A percentile compares a stretch with the other conserved stretches of the same genome.
phyloP scores from a whole-genome alignment of 2,329 filamentous ascomycete genomes.

The Cryphonectria radicalis region DNA sequence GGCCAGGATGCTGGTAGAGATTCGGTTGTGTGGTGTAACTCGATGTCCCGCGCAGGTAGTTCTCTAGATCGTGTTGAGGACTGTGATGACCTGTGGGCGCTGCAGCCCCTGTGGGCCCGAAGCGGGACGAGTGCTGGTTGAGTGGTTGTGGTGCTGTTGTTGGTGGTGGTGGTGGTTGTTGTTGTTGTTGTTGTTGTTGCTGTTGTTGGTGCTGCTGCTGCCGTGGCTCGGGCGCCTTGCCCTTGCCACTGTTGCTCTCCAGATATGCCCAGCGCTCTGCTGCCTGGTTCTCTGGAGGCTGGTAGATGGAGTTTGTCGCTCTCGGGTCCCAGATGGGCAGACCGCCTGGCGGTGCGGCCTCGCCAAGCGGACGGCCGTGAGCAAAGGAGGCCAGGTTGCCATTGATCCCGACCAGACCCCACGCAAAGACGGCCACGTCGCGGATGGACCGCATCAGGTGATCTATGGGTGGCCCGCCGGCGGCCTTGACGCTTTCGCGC shows the following conservation, averaged over 20 bases:
- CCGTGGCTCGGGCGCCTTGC: neutral
- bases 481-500: conserved; percentile 48
- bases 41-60: conserved; percentile 2
- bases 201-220: neutral
- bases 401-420: conserved; percentile 81
- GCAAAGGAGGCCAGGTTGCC: conserved; percentile 70
- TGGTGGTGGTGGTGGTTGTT: neutral
- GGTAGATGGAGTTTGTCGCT: conserved; percentile 38
- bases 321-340: conserved; percentile 63
- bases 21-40: conserved; percentile 12
- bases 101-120: neutral
- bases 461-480: conserved; percentile 58
- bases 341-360: conserved; percentile 64
- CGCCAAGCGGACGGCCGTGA: conserved; percentile 64
- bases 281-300: conserved; percentile 44
- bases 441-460: conserved; percentile 80
- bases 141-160: neutral
- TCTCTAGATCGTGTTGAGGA: conserved; percentile 1
- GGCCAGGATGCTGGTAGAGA: conserved; percentile 5
- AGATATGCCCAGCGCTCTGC: conserved; percentile 35
- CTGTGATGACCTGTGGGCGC: neutral
- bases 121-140: neutral
- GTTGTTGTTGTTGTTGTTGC: neutral
- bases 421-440: conserved; percentile 86
- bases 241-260: conserved; percentile 30